A percentile compares a stretch with the other conserved stretches of the same genome.
Evolutionary conservation across 2,329 filamentous ascomycete species (phyloP).

Genomic region (Davidsoniella virescens): DNA sequence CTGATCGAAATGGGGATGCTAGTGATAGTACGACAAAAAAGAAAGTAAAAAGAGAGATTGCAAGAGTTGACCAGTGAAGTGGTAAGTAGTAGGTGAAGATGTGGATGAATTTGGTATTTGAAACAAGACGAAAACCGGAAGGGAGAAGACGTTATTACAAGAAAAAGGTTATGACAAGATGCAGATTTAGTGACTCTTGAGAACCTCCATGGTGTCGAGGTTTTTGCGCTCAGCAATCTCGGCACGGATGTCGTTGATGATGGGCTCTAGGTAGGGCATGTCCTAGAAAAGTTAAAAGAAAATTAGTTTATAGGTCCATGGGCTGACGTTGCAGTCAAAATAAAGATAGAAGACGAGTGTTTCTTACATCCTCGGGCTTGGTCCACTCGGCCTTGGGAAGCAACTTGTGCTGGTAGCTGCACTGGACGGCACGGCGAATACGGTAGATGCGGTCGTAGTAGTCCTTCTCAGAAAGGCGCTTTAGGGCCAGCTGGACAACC

Average conservation of each 20-base stretch:
- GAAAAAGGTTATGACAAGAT: background rate
- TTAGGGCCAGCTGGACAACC: constrained; percentile 69
- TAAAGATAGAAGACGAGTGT: background rate
- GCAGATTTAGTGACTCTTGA: constrained; percentile 30
- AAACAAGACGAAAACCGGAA: constrained; percentile 4
- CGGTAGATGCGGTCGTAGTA: constrained; percentile 96
- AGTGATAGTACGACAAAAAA: too few relatives aligned
- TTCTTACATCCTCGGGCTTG: constrained; percentile 35
- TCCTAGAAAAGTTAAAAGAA: constrained; percentile 25
- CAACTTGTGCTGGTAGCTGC: constrained; percentile 46
- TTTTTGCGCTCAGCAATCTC: constrained; percentile 35
- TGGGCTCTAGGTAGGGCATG: constrained; percentile 34
- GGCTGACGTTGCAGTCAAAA: background rate
- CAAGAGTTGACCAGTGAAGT: background rate
- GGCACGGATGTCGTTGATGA: constrained; percentile 35
- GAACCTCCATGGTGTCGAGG: constrained; percentile 33
- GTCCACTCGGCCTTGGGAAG: constrained; percentile 47
- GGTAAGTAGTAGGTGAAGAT: background rate
- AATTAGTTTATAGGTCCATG: constrained; percentile 13
- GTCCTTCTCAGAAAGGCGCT: constrained; percentile 78
- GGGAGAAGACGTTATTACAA: background rate
- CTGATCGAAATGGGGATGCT: too few relatives aligned
- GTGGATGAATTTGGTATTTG: background rate
- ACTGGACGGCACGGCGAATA: constrained; percentile 84
- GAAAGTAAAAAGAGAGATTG: too few relatives aligned